Conservation (phyloP, 768 basidiomycete genomes). For the Amanita muscaria region DNA sequence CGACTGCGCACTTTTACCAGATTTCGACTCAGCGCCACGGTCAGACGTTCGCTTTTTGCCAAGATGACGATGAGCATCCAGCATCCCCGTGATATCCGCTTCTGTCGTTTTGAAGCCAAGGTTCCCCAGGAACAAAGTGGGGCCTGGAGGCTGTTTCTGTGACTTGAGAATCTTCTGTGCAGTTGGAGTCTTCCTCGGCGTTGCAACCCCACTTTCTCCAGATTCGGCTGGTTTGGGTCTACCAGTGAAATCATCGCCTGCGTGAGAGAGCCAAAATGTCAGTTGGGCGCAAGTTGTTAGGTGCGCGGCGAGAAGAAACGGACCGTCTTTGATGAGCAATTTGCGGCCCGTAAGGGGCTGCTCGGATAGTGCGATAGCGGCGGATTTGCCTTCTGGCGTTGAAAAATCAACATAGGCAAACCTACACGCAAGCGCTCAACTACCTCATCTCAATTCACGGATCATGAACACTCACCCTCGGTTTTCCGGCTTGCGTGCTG, state of each 20-base stretch:
- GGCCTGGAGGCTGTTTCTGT: slow-evolving; percentile 79
- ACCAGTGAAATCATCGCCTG: slow-evolving; percentile 70
- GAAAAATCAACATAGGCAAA: slow-evolving; percentile 97
- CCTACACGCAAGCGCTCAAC: too few species aligned
- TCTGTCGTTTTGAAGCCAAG: slow-evolving; percentile 87
- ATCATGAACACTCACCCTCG: slow-evolving; percentile 69
- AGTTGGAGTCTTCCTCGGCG: slow-evolving; percentile 35
- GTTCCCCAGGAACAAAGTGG: slow-evolving; percentile 90
- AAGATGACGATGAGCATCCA: slow-evolving; percentile 54
- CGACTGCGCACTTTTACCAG: slow-evolving; percentile 6
- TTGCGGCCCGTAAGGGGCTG: slow-evolving; percentile 74
- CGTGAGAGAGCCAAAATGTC: too few species aligned
- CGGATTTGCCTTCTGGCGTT: slow-evolving; percentile 59
- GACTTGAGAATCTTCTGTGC: slow-evolving; percentile 67
- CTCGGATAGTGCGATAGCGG: slow-evolving; percentile 79
- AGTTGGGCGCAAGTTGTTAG: too few species aligned
- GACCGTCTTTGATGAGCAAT: slow-evolving; percentile 90
- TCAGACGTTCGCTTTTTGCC: slow-evolving; percentile 19
- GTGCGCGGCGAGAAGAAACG: too few species aligned
- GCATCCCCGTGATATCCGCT: slow-evolving; percentile 57
- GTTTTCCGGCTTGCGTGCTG: slow-evolving; percentile 55
- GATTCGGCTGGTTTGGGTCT: slow-evolving; percentile 42
- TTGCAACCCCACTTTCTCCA: slow-evolving; percentile 22
- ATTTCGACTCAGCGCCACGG: slow-evolving; percentile 18
- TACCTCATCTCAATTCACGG: too few species aligned